These are phyloP conservation scores for Sarocladium strictum DNA, from an alignment of 2,329 filamentous ascomycete species.

Conservation along the genomic window DNA sequence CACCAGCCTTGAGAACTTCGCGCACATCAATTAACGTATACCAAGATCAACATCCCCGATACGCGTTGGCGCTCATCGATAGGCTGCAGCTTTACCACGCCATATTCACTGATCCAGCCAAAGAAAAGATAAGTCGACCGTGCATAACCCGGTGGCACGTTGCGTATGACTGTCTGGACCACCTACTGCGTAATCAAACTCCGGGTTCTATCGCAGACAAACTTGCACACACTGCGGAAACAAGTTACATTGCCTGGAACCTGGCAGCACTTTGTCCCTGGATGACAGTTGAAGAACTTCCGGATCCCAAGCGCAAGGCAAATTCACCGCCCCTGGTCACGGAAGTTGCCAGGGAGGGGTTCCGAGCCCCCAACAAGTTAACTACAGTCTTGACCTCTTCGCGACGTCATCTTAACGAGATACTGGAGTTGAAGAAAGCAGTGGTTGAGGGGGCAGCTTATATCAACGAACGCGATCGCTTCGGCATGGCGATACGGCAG, in stretches of 20 bases:
- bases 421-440: slow-evolving; percentile 55
- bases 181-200: slow-evolving; percentile 37
- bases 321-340: slow-evolving; percentile 42
- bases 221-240: slow-evolving; percentile 58
- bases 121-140: slow-evolving; percentile 45
- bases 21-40: background rate
- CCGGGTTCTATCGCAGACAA: slow-evolving; percentile 43
- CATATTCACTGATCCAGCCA: slow-evolving; percentile 65
- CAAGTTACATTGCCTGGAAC: slow-evolving; percentile 69
- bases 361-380: slow-evolving; percentile 73
- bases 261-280: slow-evolving; percentile 72
- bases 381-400: slow-evolving; percentile 61
- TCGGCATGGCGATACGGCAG: slow-evolving; percentile 68
- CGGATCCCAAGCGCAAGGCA: slow-evolving; percentile 40
- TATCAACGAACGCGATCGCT: slow-evolving; percentile 49
- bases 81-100: slow-evolving; percentile 62
- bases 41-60: slow-evolving; percentile 51
- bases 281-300: slow-evolving; percentile 42
- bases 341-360: slow-evolving; percentile 64
- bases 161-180: slow-evolving; percentile 58
- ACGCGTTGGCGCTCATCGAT: slow-evolving; percentile 60
- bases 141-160: slow-evolving; percentile 54
- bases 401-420: slow-evolving; percentile 54
- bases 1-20: background rate
- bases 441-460: slow-evolving; percentile 34